A percentile compares a stretch with the other conserved stretches of the same genome.
Evolutionary conservation across 2,329 filamentous ascomycete genomes (phyloP).

Genomic region (Sporothrix pallida): DNA sequence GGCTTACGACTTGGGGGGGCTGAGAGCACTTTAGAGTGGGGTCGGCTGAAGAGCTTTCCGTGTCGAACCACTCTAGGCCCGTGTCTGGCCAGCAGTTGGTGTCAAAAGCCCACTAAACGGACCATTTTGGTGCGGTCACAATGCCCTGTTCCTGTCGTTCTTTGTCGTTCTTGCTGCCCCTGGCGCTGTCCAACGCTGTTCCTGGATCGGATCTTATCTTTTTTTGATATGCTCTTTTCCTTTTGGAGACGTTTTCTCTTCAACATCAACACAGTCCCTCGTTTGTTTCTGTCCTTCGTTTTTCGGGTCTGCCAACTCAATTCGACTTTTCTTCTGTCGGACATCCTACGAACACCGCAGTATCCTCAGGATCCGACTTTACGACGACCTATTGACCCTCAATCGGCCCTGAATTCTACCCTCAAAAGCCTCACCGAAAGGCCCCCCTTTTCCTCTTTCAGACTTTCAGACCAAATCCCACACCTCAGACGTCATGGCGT

Average conservation of each 20-base stretch:
- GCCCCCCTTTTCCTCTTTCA: neutral
- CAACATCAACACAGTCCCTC: neutral
- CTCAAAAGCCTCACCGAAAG: neutral
- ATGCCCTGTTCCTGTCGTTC: constrained; percentile 12
- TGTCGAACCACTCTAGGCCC: constrained; percentile 31
- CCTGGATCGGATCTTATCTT: constrained; percentile 35
- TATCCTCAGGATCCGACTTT: neutral
- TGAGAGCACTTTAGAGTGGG: constrained; percentile 21
- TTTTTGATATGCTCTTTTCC: constrained; percentile 7
- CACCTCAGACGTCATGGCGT: constrained; percentile 20
- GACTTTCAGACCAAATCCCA: too few species aligned
- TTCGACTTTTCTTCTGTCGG: neutral
- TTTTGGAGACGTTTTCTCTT: constrained; percentile 1
- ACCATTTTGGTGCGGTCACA: neutral
- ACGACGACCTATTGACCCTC: neutral
- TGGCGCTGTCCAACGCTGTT: constrained; percentile 28
- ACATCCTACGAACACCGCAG: neutral
- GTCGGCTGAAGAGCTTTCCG: constrained; percentile 34
- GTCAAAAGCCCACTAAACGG: constrained; percentile 5
- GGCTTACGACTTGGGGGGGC: neutral
- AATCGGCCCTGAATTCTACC: neutral
- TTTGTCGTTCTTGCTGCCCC: neutral
- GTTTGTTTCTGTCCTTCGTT: neutral
- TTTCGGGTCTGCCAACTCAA: neutral
- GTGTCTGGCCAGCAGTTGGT: neutral